Conservation (phyloP, 192 early-diverging fungal species). For the Coemansia sp. region DNA sequence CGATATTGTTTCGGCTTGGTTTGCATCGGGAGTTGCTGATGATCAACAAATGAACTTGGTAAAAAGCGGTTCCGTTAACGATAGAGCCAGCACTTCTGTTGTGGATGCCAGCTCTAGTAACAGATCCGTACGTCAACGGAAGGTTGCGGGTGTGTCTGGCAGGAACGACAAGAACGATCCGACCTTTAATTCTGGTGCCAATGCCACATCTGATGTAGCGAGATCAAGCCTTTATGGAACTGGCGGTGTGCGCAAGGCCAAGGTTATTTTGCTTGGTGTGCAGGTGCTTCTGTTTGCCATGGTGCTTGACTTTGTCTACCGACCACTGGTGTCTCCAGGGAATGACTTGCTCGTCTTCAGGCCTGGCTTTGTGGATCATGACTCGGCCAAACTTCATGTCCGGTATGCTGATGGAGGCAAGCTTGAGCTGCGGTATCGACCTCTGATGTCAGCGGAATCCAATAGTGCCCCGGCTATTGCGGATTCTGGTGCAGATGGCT, state of each 20-base stretch:
- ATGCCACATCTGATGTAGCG: neutral
- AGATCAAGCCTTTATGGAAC: neutral
- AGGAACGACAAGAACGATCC: slow-evolving; percentile 1
- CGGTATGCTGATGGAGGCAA: slow-evolving; percentile 37
- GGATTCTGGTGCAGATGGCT: neutral
- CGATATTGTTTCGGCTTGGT: slow-evolving; percentile 27
- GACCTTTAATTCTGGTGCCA: neutral
- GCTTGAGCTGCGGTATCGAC: slow-evolving; percentile 40
- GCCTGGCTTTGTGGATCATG: slow-evolving; percentile 43
- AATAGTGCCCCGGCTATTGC: neutral
- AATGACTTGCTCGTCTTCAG: slow-evolving; percentile 37
- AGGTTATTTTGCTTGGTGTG: slow-evolving; percentile 19
- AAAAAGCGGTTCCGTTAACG: neutral
- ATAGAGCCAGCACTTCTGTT: neutral
- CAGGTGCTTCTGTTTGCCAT: slow-evolving; percentile 42
- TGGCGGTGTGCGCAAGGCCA: slow-evolving; percentile 12
- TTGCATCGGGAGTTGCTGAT: slow-evolving; percentile 7
- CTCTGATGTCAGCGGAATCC: neutral
- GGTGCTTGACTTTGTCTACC: slow-evolving; percentile 53
- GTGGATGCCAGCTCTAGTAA: neutral
- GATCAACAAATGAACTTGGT: slow-evolving; percentile 1
- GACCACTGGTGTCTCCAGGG: slow-evolving; percentile 34
- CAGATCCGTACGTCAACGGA: neutral
- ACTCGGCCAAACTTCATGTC: slow-evolving; percentile 42
- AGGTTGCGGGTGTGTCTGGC: too few relatives aligned